Evolutionary conservation across 169 alveolate species (phyloP).

Genomic region (Theileria sp.): DNA sequence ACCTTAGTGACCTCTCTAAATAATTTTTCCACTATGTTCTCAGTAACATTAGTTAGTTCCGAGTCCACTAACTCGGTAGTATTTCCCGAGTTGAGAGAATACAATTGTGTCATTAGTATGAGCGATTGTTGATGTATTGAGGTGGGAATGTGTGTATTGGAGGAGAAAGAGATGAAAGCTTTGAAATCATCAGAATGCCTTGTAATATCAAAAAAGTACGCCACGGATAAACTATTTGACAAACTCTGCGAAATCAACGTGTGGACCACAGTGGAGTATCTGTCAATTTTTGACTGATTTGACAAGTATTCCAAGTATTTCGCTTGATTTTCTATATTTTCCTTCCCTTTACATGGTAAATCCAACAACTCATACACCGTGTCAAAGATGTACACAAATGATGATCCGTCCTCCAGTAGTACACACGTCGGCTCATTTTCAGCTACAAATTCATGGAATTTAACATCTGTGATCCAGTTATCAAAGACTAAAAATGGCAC

Average conservation of each 20-base stretch:
- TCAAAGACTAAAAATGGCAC: conserved; percentile 56
- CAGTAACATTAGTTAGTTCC: too few species aligned
- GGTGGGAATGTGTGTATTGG: conserved; percentile 30
- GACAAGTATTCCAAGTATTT: conserved; percentile 12
- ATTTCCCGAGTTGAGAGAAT: not conserved
- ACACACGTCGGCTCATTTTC: conserved; percentile 72
- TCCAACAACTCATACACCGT: conserved; percentile 63
- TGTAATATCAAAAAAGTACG: conserved; percentile 55
- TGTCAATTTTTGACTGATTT: conserved; percentile 35
- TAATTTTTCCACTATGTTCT: not conserved
- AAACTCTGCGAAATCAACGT: conserved; percentile 32
- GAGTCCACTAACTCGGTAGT: too few species aligned
- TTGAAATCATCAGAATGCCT: conserved; percentile 45
- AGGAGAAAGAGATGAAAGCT: conserved; percentile 61
- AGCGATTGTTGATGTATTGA: conserved; percentile 19
- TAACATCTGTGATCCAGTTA: conserved; percentile 69
- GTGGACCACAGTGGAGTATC: conserved; percentile 34
- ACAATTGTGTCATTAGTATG: conserved; percentile 2
- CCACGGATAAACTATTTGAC: conserved; percentile 49
- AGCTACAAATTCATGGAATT: conserved; percentile 54
- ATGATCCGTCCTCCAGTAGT: conserved; percentile 76
- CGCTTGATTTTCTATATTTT: conserved; percentile 26
- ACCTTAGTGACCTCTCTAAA: not conserved
- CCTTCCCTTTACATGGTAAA: not conserved
- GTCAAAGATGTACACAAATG: conserved; percentile 68